Percentiles rank a stretch among this genome's conserved stretches.
phyloP scores from a whole-genome alignment of 257 asterid species.

The Nicotiana attenuata region DNA sequence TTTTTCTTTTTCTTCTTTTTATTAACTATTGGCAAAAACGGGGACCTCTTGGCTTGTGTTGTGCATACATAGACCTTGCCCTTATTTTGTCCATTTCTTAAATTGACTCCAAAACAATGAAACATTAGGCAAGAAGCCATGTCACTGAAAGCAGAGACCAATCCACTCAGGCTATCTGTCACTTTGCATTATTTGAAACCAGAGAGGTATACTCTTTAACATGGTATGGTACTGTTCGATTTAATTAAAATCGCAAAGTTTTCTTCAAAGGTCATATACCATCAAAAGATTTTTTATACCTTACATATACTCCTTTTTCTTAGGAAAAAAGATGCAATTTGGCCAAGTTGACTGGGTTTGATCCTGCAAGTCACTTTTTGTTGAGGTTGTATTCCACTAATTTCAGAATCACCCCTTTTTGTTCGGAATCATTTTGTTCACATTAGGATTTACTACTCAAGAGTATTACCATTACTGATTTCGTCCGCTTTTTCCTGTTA shows the following conservation, averaged over 20 bases:
- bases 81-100: neutral
- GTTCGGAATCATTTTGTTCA: neutral
- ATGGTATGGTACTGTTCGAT: too few relatives aligned
- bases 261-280: too few relatives aligned
- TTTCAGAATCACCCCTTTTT: neutral
- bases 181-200: neutral
- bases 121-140: neutral
- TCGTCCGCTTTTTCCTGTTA: neutral
- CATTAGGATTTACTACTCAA: neutral
- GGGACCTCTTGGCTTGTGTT: neutral
- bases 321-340: neutral
- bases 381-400: neutral
- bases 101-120: neutral
- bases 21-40: neutral
- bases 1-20: neutral
- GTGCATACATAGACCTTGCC: neutral
- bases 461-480: neutral
- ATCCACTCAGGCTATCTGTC: neutral
- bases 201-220: too few relatives aligned
- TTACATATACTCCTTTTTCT: too few relatives aligned
- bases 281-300: too few relatives aligned
- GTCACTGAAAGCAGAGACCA: neutral
- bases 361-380: slow-evolving; percentile 2
- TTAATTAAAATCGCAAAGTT: too few relatives aligned
- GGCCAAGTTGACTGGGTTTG: neutral